Percentiles rank a stretch among this genome's conserved stretches.
Evolutionary conservation across 2,329 filamentous ascomycete species (phyloP).

Genomic region (Cladosporium phlei): DNA sequence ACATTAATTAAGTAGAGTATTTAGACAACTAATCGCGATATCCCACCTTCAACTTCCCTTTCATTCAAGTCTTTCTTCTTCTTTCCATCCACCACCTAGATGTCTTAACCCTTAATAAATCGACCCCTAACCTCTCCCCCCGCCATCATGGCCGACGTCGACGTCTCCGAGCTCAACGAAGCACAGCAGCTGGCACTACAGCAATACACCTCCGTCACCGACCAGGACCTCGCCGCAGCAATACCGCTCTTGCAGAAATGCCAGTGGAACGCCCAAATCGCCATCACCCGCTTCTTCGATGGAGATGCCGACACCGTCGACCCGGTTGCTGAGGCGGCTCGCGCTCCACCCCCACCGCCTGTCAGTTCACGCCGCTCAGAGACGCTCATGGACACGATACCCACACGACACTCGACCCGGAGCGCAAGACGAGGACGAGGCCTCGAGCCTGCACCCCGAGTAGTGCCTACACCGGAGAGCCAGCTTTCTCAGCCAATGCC

Average conservation of each 20-base stretch:
- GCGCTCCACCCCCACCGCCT: constrained; percentile 57
- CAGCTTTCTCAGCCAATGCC: constrained; percentile 66
- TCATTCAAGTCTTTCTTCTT: no score
- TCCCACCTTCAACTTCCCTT: no score
- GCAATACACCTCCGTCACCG: constrained; percentile 82
- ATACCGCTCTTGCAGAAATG: constrained; percentile 75
- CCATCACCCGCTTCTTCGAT: constrained; percentile 96
- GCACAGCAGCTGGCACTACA: constrained; percentile 79
- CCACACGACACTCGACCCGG: constrained; percentile 29
- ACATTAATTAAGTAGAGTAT: no score
- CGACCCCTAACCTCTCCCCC: neutral
- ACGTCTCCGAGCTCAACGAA: constrained; percentile 66
- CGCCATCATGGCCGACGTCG: constrained; percentile 42
- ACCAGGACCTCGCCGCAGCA: constrained; percentile 72
- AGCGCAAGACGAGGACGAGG: constrained; percentile 25
- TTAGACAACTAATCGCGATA: no score
- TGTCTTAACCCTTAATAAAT: neutral
- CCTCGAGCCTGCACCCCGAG: constrained; percentile 71
- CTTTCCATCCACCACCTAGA: neutral
- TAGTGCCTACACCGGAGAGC: constrained; percentile 68
- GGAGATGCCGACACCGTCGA: constrained; percentile 87
- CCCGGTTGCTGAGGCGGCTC: constrained; percentile 69
- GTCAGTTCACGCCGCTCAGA: constrained; percentile 60
- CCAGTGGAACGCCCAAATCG: constrained; percentile 96
- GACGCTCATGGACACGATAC: constrained; percentile 59